Base-by-base conservation (phyloP, 1,284 basidiomycete species). In the Ustanciosporium gigantosporum region DNA sequence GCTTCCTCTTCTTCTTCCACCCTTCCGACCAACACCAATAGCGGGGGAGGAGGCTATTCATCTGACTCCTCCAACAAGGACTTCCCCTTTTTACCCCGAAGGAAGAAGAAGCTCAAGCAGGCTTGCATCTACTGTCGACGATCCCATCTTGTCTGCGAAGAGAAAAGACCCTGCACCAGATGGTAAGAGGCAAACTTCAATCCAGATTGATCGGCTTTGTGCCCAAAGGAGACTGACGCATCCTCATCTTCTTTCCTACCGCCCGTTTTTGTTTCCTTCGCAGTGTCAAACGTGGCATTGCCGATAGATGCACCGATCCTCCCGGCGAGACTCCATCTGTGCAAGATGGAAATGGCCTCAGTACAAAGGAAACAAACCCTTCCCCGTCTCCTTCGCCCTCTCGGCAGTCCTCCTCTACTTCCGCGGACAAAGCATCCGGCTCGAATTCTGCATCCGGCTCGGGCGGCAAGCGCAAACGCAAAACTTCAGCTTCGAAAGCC, bases 231-330 rank as follows among this genome's bases (percentile, higher is more conserved):
- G n/a, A n/a, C n/a, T n/a, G n/a, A n/a, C n/a, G n/a, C n/a, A n/a
- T n/a, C n/a, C n/a, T n/a, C 27, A n/a, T 29, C 27, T 29, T 29
- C 27, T 29, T 9, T 29, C n/a, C n/a, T 11, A 29, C 27, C 27
- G n/a, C 27, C 9, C 27, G 11, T 35, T 35, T 9, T 13, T 19
- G 11, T 13, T 22, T 38, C 14, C 47, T 46, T 31, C 45, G 51
- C n/a, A 55, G 59, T 19, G 53, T 64, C 24, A 64, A 64, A 35
- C 41, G 59, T n/a, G 59, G 59, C 2, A 64, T 64, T 21, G 59
- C 59, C 15, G 59, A 57, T 43, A 43, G 59, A 13, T 64, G 59
- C 20, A 36, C 55, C 4, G 59, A 64, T 47, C 48, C 53, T 8
- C 45, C 44, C 7, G 41, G 47, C 17, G 52, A 56, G 7, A 44